A percentile compares a stretch with the other conserved stretches of the same genome.
phyloP scores from a whole-genome alignment of 345 rosid species.

The Zanthoxylum bungeanum region DNA sequence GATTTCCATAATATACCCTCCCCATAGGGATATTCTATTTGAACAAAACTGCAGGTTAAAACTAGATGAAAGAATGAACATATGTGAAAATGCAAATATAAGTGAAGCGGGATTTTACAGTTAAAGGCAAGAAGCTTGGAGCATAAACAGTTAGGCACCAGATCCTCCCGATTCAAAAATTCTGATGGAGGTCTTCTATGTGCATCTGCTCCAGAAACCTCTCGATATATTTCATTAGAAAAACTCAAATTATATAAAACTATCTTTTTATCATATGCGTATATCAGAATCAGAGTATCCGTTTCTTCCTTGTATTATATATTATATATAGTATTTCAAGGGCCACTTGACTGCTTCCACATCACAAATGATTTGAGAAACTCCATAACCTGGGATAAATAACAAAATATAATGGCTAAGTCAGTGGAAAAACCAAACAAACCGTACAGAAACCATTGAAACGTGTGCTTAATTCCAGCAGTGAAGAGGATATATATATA shows the following conservation, averaged over 20 bases:
- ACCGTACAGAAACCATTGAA: background rate
- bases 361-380: slow-evolving; percentile 63
- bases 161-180: background rate
- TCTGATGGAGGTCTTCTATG: slow-evolving; percentile 14
- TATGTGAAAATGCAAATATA: background rate
- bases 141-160: background rate
- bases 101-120: slow-evolving; percentile 38
- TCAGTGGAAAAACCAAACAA: background rate
- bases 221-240: slow-evolving; percentile 10
- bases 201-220: slow-evolving; percentile 27
- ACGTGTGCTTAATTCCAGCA: background rate
- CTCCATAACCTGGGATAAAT: slow-evolving; percentile 71
- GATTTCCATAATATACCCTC: background rate
- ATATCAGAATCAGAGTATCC: slow-evolving; percentile 12
- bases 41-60: slow-evolving; percentile 6
- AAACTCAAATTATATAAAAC: slow-evolving; percentile 11
- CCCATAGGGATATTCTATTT: slow-evolving; percentile 3
- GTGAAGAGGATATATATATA: background rate
- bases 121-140: slow-evolving; percentile 25
- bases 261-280: slow-evolving; percentile 14
- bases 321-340: slow-evolving; percentile 15
- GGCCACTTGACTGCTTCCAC: slow-evolving; percentile 61
- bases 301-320: slow-evolving; percentile 8
- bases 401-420: background rate
- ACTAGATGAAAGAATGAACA: slow-evolving; percentile 1